A percentile compares a stretch with the other conserved stretches of the same genome.
phyloP scores from a whole-genome alignment of 768 basidiomycete species.

The Cyathus striatus region DNA sequence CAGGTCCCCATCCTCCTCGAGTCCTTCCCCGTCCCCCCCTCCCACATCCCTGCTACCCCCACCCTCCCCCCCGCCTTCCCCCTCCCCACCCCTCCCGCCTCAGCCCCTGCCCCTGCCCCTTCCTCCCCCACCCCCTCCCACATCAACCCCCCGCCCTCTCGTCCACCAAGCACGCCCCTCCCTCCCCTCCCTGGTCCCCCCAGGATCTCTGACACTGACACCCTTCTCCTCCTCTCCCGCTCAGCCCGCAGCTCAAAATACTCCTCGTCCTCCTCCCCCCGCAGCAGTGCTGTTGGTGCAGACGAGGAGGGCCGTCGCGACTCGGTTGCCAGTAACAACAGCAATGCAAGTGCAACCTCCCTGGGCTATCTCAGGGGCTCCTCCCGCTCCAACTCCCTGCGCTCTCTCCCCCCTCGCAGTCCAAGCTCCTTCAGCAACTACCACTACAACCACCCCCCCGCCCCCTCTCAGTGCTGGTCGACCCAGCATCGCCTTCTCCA shows the following conservation, averaged over 20 bases:
- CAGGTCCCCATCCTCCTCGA: slow-evolving; percentile 28
- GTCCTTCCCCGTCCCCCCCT: slow-evolving; percentile 36
- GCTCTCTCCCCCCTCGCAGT: slow-evolving; percentile 5
- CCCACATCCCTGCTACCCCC: slow-evolving; percentile 31
- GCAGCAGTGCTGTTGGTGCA: neutral
- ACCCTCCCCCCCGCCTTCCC: slow-evolving; percentile 20
- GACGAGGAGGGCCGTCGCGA: neutral
- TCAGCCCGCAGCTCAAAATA: neutral
- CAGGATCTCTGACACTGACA: slow-evolving; percentile 45
- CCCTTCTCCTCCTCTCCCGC: slow-evolving; percentile 32
- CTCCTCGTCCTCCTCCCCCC: neutral
- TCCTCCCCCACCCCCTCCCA: slow-evolving; percentile 62
- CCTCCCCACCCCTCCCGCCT: slow-evolving; percentile 50
- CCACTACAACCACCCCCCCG: too few relatives aligned
- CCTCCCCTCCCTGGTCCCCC: slow-evolving; percentile 66
- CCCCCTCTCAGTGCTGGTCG: slow-evolving; percentile 2
- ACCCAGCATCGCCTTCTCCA: slow-evolving; percentile 21
- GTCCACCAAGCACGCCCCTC: slow-evolving; percentile 57
- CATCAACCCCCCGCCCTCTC: slow-evolving; percentile 56
- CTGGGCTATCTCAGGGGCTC: neutral
- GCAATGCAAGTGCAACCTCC: neutral
- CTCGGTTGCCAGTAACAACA: neutral
- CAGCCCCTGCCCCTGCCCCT: slow-evolving; percentile 61
- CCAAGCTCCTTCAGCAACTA: neutral
- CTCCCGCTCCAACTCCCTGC: slow-evolving; percentile 22